A percentile compares a stretch with the other conserved stretches of the same genome.
Evolutionary conservation across 768 basidiomycete genomes (phyloP).

Genomic region (Baorangia bicolor): DNA sequence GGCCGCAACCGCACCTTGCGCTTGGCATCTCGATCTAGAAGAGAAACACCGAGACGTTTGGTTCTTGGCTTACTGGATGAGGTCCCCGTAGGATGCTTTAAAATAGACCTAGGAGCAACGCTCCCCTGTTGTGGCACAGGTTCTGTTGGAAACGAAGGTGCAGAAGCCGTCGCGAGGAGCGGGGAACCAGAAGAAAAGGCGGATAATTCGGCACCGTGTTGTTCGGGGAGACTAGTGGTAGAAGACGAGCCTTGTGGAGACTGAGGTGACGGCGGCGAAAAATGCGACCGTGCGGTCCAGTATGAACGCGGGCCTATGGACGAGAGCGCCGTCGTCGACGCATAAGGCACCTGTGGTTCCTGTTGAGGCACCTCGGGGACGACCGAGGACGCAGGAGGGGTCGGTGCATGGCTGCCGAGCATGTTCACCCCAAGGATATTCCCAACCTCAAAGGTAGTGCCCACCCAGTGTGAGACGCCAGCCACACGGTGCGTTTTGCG

Average conservation of each 20-base stretch:
- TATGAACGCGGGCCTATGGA: conserved; percentile 23
- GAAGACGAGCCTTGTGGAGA: conserved; percentile 14
- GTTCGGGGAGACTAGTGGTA: conserved; percentile 13
- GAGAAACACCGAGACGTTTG: conserved; percentile 12
- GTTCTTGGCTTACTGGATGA: conserved; percentile 4
- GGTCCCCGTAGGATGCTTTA: conserved; percentile 18
- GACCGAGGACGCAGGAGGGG: neutral
- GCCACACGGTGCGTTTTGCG: conserved; percentile 14
- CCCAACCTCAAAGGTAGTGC: conserved; percentile 76
- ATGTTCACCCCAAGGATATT: conserved; percentile 70
- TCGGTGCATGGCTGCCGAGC: conserved; percentile 33
- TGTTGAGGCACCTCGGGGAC: conserved; percentile 2
- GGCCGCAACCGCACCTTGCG: conserved; percentile 6
- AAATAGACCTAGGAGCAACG: conserved; percentile 22
- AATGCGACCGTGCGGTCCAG: conserved; percentile 20
- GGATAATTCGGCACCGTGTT: conserved; percentile 5
- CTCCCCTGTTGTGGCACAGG: conserved; percentile 3
- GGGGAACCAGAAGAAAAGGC: conserved; percentile 26
- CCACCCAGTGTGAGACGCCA: conserved; percentile 54
- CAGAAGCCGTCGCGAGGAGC: conserved; percentile 16
- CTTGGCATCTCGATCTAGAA: conserved; percentile 12
- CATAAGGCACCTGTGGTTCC: conserved; percentile 4
- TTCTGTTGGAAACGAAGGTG: conserved; percentile 9
- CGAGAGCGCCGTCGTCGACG: conserved; percentile 22
- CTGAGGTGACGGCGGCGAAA: conserved; percentile 12